A percentile compares a stretch with the other conserved stretches of the same genome.
Conservation (phyloP, 2,329 filamentous ascomycete genomes). For the Aureobasidium musti region DNA sequence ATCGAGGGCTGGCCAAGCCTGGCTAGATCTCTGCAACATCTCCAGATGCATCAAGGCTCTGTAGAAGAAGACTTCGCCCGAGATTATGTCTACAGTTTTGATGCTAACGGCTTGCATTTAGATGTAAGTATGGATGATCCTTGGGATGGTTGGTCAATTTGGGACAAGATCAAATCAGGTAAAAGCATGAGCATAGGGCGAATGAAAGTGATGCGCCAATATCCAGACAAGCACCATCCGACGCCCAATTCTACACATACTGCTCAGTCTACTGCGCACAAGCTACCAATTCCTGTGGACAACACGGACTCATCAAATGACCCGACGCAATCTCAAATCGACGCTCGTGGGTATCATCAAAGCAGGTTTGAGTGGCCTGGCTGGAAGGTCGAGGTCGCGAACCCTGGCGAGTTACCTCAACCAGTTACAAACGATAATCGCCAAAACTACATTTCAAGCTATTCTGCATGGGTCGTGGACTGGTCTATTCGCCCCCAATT, state of each 20-base stretch:
- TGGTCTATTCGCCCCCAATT: conserved; percentile 76
- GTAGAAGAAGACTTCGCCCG: conserved; percentile 80
- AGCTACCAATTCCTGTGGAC: not conserved
- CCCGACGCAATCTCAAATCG: conserved; percentile 26
- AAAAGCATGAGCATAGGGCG: not conserved
- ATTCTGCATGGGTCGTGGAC: conserved; percentile 79
- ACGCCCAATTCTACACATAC: not conserved
- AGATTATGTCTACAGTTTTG: conserved; percentile 82
- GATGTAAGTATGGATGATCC: conserved; percentile 55
- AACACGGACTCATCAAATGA: not conserved
- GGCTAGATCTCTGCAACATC: conserved; percentile 68
- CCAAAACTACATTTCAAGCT: conserved; percentile 76
- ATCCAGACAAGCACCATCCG: conserved; percentile 27
- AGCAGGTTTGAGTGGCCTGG: conserved; percentile 55
- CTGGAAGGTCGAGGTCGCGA: conserved; percentile 46
- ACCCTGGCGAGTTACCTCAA: conserved; percentile 57
- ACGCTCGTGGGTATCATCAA: conserved; percentile 21
- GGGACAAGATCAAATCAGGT: conserved; percentile 20
- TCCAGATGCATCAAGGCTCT: conserved; percentile 75
- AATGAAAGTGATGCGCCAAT: conserved; percentile 16
- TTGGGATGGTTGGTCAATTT: conserved; percentile 22
- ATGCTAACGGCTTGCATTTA: conserved; percentile 56
- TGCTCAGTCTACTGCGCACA: not conserved
- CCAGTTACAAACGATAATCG: conserved; percentile 83
- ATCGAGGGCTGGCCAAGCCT: conserved; percentile 85